Percentiles rank a stretch among this genome's conserved stretches.
These are phyloP conservation scores for Coemansia sp. DNA, from an alignment of 192 early-diverging fungal species.

Conservation along the genomic window DNA sequence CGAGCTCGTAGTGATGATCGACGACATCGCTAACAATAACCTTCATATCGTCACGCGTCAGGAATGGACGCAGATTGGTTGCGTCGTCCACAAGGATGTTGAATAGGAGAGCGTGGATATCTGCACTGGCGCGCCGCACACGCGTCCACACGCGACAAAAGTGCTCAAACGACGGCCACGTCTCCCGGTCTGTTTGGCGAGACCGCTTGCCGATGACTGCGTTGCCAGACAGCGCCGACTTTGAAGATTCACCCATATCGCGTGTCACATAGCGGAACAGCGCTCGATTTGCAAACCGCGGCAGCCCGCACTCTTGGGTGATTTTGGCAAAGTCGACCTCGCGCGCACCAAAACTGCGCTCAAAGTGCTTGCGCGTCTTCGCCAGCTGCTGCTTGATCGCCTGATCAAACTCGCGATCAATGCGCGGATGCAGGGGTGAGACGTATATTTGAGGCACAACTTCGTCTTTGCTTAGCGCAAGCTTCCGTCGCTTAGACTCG, in stretches of 20 bases:
- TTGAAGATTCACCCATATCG: slow-evolving; percentile 8
- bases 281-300: slow-evolving; percentile 67
- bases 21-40: slow-evolving; percentile 79
- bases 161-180: slow-evolving; percentile 18
- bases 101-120: slow-evolving; percentile 57
- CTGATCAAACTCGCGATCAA: slow-evolving; percentile 18
- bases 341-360: slow-evolving; percentile 45
- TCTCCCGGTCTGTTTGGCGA: slow-evolving; percentile 41
- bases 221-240: slow-evolving; percentile 14
- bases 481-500: slow-evolving; percentile 21
- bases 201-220: slow-evolving; percentile 35
- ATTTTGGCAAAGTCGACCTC: slow-evolving; percentile 55
- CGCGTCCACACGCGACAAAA: slow-evolving; percentile 46
- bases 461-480: neutral
- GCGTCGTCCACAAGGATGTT: slow-evolving; percentile 56
- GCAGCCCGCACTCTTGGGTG: slow-evolving; percentile 59
- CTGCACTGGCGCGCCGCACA: slow-evolving; percentile 44
- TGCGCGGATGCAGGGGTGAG: slow-evolving; percentile 33
- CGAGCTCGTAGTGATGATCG: slow-evolving; percentile 80
- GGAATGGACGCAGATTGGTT: slow-evolving; percentile 20
- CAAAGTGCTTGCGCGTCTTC: slow-evolving; percentile 36
- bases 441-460: slow-evolving; percentile 38
- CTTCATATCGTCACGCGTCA: slow-evolving; percentile 67
- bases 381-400: slow-evolving; percentile 32
- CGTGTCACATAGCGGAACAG: slow-evolving; percentile 53